Evolutionary conservation across 108 stramenopile genomes (phyloP), one percentile per base, ranked within the genome.

Genomic region (Skeletonema menzelii): DNA sequence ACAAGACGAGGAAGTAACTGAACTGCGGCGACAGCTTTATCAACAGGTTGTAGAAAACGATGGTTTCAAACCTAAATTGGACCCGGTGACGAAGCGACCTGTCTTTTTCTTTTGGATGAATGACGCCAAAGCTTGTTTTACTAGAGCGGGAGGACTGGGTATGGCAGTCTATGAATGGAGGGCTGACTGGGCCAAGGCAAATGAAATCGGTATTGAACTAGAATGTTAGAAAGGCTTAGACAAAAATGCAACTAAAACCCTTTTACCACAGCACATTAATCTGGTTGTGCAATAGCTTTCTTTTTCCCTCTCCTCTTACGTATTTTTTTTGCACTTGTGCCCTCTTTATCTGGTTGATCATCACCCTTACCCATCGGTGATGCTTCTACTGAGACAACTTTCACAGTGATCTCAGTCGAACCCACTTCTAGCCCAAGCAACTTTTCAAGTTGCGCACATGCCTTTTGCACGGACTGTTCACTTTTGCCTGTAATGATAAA

Each of bases 131-230:
- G 82, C 86, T 1, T 92, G 91, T 67, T 95, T 85, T 65, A 89
- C 88, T 12, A 82, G 80, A 27, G 79, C 76, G 17, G 93, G 93
- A 37, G 83, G 83, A 12, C 63, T 95, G 34, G 94, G 94, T 14
- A 95, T 95, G 94, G 80, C 75, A 17, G 88, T 95, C 19, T 95
- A 92, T 65, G 94, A 95, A 40, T 95, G 87, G 87, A 74, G 94
- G 67, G 82, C 86, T 13, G 70, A 84, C 59, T 83, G 72, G 62
- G 67, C 61, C 31, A 76, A 88, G 76, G 32, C 78, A 57, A 86
- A 92, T 69, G 89, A 88, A 70, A 86, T 95, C 40, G 91, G 94
- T n/a, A 88, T 95, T 37, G 94, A 95, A 65, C 63, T 95, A 58
- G 84, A 90, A 44, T 53, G 63, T 17, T 73, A 37, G 40, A 4